phyloP scores from a whole-genome alignment of 176 grass and related monocot species.

The Dendrocalamus sinicus region DNA sequence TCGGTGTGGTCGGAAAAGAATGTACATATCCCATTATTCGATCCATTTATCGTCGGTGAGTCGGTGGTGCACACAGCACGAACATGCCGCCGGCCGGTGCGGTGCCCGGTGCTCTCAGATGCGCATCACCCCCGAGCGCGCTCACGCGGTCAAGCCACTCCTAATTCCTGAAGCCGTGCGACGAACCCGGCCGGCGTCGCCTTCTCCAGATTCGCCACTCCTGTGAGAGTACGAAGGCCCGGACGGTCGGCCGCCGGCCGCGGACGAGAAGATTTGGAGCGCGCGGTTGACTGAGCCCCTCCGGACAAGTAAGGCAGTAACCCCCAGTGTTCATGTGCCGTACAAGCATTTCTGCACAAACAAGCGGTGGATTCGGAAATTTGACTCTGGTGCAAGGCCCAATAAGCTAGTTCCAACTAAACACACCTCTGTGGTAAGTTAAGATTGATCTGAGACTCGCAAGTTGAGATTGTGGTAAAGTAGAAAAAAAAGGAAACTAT shows the following conservation, averaged over 20 bases:
- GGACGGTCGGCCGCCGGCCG: no score
- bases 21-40: no score
- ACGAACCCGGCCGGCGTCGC: background rate
- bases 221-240: no score
- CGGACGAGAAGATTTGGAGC: no score
- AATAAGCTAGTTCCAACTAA: background rate
- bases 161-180: background rate
- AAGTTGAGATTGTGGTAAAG: background rate
- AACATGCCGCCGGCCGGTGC: background rate
- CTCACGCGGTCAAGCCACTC: background rate
- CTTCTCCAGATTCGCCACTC: background rate
- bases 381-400: no score
- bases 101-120: background rate
- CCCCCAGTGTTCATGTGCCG: background rate
- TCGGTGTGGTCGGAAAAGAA: no score
- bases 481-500: background rate
- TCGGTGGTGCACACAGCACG: background rate
- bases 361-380: no score
- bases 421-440: background rate
- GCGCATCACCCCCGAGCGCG: background rate
- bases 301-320: background rate
- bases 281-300: background rate
- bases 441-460: no score
- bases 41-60: background rate
- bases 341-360: background rate